These are phyloP conservation scores for Ceratopteris richardii DNA, from an alignment of 75 land plant genomes.

Conservation along the genomic window DNA sequence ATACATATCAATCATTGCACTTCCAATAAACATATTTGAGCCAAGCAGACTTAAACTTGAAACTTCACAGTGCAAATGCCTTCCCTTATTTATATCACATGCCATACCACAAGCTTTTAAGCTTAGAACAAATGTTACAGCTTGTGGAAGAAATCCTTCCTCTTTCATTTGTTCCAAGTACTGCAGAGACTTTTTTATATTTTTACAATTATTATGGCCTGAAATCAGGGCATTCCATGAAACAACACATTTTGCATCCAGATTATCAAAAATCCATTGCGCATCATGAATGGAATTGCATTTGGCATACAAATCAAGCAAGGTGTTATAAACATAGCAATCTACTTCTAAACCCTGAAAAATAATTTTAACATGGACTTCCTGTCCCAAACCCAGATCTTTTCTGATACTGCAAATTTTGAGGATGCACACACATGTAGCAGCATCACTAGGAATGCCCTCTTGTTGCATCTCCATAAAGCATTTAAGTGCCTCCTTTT, in stretches of 20 bases:
- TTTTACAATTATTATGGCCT: slow-evolving; percentile 4
- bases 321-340: not conserved
- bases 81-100: slow-evolving; percentile 17
- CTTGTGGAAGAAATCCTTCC: slow-evolving; percentile 14
- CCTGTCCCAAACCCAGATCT: not conserved
- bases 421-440: slow-evolving; percentile 6
- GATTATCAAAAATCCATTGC: not conserved
- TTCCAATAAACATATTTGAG: slow-evolving; percentile 17
- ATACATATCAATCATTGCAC: slow-evolving; percentile 36
- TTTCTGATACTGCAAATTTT: not conserved
- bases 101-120: slow-evolving; percentile 24
- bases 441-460: slow-evolving; percentile 8
- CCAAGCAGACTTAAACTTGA: slow-evolving; percentile 2
- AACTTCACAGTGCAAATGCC: slow-evolving; percentile 15
- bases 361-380: not conserved
- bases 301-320: not conserved
- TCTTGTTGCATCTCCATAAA: slow-evolving; percentile 9
- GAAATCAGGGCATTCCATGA: slow-evolving; percentile 17
- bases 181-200: slow-evolving; percentile 1
- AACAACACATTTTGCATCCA: slow-evolving; percentile 11
- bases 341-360: not conserved
- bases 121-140: slow-evolving; percentile 17
- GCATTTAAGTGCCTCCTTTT: not conserved
- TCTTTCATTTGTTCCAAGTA: slow-evolving; percentile 11
- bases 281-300: not conserved